Conservation (phyloP, 257 asterid species). For the Scutellaria galericulata region DNA sequence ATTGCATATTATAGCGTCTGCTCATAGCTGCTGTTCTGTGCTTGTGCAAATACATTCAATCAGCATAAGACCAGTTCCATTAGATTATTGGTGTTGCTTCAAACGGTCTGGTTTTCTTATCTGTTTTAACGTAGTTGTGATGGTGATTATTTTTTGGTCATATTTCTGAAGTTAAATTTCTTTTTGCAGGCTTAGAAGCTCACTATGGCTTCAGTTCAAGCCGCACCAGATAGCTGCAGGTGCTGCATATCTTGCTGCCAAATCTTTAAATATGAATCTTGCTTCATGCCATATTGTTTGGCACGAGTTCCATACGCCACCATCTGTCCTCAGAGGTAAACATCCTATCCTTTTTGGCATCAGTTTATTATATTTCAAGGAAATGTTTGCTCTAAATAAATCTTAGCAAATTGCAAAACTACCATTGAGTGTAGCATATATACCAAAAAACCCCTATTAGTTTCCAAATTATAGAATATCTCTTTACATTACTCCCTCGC, state of each 20-base stretch:
- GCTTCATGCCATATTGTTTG: conserved; percentile 73
- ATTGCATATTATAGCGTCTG: conserved; percentile 21
- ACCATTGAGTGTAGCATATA: no score
- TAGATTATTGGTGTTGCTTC: conserved; percentile 42
- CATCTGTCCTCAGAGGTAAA: conserved; percentile 79
- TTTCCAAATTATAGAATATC: no score
- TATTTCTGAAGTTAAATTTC: conserved; percentile 24
- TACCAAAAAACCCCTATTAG: no score
- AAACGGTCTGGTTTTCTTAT: conserved; percentile 47
- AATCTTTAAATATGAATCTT: conserved; percentile 75
- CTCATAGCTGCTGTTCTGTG: conserved; percentile 35
- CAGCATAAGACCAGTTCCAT: conserved; percentile 37
- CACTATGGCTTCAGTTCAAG: conserved; percentile 98
- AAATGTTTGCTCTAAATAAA: conserved; percentile 4
- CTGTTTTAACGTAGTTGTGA: conserved; percentile 11
- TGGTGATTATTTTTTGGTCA: neutral
- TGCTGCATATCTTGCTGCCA: conserved; percentile 98
- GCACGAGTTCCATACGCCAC: conserved; percentile 84
- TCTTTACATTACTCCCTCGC: no score
- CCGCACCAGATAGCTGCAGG: conserved; percentile 99
- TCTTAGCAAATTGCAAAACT: neutral
- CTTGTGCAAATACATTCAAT: conserved; percentile 39
- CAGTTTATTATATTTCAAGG: neutral
- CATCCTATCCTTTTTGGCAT: conserved; percentile 4
- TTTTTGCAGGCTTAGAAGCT: conserved; percentile 86